Conservation (phyloP, 2,329 filamentous ascomycete genomes). For the Myrmaecium sp. region DNA sequence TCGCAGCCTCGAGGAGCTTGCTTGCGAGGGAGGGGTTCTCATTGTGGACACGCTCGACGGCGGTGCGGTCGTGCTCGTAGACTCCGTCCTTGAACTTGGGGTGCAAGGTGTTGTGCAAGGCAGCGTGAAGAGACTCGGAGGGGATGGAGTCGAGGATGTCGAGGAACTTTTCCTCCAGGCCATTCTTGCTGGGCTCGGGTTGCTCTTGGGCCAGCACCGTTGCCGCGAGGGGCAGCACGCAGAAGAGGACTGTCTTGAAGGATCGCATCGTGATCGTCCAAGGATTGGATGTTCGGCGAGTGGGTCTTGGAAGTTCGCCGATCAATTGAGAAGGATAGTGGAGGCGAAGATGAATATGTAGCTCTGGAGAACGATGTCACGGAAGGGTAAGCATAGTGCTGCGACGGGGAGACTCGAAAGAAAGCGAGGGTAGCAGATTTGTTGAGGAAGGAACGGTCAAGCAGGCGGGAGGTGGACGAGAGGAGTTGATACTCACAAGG, state of each 20-base stretch:
- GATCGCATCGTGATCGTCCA: conserved; percentile 13
- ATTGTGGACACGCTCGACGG: conserved; percentile 44
- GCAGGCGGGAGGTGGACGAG: too few relatives aligned
- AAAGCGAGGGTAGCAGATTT: too few relatives aligned
- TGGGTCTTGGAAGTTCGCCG: conserved; percentile 4
- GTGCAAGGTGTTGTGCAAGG: conserved; percentile 46
- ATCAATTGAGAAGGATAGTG: too few relatives aligned
- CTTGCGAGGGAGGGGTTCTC: conserved; percentile 45
- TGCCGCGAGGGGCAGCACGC: conserved; percentile 16
- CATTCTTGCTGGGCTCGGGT: conserved; percentile 9
- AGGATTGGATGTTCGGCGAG: conserved; percentile 1
- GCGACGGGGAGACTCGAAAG: too few relatives aligned
- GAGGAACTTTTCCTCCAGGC: conserved; percentile 29
- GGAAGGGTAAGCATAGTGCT: too few relatives aligned
- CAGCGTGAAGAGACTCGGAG: conserved; percentile 44
- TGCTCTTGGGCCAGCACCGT: conserved; percentile 9
- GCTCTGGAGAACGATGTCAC: too few relatives aligned
- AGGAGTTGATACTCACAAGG: too few relatives aligned
- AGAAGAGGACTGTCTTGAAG: conserved; percentile 12
- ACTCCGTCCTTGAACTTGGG: conserved; percentile 51
- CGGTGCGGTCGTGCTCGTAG: conserved; percentile 46
- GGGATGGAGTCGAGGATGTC: conserved; percentile 40
- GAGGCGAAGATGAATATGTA: too few relatives aligned
- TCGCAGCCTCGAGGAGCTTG: conserved; percentile 44
- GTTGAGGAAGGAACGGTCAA: neutral